Base-by-base conservation (phyloP, 1,284 basidiomycete species). In the Apiotrichum mycotoxinovorans region DNA sequence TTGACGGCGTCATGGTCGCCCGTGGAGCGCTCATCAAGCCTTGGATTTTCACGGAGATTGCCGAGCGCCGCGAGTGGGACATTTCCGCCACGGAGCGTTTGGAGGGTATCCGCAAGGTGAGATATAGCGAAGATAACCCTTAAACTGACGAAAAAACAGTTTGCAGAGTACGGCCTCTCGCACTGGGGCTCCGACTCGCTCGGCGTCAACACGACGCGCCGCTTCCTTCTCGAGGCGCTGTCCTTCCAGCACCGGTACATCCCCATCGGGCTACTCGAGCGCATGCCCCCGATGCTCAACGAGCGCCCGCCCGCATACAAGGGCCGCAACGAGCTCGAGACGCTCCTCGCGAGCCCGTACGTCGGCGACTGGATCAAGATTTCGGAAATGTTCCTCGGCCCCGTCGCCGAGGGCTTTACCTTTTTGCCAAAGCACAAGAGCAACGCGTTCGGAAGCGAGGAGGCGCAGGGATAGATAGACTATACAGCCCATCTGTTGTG, bases 31-130 rank as follows among this genome's bases (percentile, higher is more conserved):
- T 98, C 56, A 97, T 98, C 78, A 98, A 98, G 67, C 81, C 91
- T 1, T 94, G 91, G 91, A 87, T 94, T 57, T 97, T 97, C 56
- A 97, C 93, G 1, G 95, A 98, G 77, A 86, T 98, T 72, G 89
- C 93, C 70, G 94, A 98, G 71, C 82, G 81, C 33, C 77, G 89
- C 48, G 91, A 95, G 69, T 97, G 94, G 94, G 94, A 98, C 70
- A 98, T 98, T 69, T 88, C 85, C 61, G 84, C 91, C 14, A 81
- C 87, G 1, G 95, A 98, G 78, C 82, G 95, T n/a, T 79, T 98
- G 37, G 92, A 95, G 52, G 80, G 91, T 40, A 83, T 95, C 56
- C 82, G 87, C 61, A 85, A 88, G 78, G 88, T 91, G 56, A 55
- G 40, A 4, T 10, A 4, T 4, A 82, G 34, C 22, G 4, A 20